A percentile compares a stretch with the other conserved stretches of the same genome.
phyloP scores from a whole-genome alignment of 139 green algal genomes.

The Asterochloris erici region DNA sequence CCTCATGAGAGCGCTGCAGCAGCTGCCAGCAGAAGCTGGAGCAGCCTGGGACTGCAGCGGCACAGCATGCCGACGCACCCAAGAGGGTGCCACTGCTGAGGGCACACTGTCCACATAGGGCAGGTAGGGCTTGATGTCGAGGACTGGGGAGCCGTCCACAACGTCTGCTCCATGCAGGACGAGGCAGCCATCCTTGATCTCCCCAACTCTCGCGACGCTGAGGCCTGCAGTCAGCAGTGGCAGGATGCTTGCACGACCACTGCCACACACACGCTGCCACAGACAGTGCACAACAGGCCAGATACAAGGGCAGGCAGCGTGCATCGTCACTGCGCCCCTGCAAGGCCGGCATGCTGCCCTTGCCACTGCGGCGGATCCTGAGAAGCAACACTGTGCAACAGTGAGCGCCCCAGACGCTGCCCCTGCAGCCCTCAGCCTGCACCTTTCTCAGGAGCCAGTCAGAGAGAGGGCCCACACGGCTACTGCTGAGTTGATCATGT shows the following conservation, averaged over 20 bases:
- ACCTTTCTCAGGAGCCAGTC: too few relatives aligned
- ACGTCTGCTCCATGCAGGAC: conserved; percentile 78
- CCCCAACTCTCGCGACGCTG: conserved; percentile 59
- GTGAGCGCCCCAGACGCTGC: too few relatives aligned
- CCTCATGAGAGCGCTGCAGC: not conserved
- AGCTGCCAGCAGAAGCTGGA: not conserved
- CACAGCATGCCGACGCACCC: conserved; percentile 46
- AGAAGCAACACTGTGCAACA: too few relatives aligned
- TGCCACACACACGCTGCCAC: not conserved
- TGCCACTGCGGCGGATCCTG: too few relatives aligned
- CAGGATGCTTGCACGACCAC: not conserved
- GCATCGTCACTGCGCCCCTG: too few relatives aligned
- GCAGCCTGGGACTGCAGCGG: not conserved
- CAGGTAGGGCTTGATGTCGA: conserved; percentile 95
- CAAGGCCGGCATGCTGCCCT: too few relatives aligned
- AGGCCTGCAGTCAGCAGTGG: conserved; percentile 63
- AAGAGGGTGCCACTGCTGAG: conserved; percentile 64
- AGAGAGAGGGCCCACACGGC: not conserved
- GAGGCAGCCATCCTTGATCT: conserved; percentile 45
- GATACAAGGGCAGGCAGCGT: too few relatives aligned
- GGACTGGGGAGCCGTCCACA: conserved; percentile 85
- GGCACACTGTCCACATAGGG: conserved; percentile 77
- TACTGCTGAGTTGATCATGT: not conserved
- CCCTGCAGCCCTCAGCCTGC: too few relatives aligned
- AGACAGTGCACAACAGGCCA: not conserved